Conservation (phyloP, 208 protist genomes). For the Leishmania amazonensis region DNA sequence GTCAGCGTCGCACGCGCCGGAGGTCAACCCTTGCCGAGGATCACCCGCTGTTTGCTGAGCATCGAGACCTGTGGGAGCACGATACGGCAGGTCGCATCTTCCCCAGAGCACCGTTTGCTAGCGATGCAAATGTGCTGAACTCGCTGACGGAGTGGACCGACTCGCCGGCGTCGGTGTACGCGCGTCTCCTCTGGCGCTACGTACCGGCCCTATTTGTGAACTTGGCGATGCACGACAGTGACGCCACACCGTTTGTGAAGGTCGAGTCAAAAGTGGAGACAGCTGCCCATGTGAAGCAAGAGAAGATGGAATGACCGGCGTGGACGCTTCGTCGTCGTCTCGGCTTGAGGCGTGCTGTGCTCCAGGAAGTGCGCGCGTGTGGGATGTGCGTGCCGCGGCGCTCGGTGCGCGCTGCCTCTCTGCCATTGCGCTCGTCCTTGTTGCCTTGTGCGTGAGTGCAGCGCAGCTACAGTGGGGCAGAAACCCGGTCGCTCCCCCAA, state of each 20-base stretch:
- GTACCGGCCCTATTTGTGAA: constrained; percentile 51
- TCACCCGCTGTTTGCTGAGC: constrained; percentile 52
- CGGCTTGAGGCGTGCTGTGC: not conserved
- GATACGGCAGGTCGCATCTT: constrained; percentile 35
- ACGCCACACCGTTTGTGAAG: constrained; percentile 4
- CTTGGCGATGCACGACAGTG: constrained; percentile 11
- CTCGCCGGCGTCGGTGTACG: constrained; percentile 62
- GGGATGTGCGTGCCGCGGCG: not conserved
- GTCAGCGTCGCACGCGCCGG: constrained; percentile 47
- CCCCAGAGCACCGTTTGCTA: constrained; percentile 65
- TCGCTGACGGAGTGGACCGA: constrained; percentile 74
- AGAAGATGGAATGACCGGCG: not conserved
- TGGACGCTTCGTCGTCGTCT: not conserved
- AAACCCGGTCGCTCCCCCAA: not conserved
- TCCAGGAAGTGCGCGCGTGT: too few relatives aligned
- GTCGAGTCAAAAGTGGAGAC: not conserved
- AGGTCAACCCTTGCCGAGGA: constrained; percentile 50
- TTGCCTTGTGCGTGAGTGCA: not conserved
- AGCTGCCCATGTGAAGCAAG: not conserved
- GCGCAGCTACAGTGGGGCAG: not conserved
- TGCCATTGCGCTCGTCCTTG: not conserved
- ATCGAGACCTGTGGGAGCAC: constrained; percentile 60
- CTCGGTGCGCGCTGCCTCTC: not conserved
- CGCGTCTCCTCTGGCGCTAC: constrained; percentile 80
- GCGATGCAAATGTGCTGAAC: constrained; percentile 70